A percentile compares a stretch with the other conserved stretches of the same genome.
Evolutionary conservation across 495 filamentous ascomycete species (phyloP).

Genomic region (Talaromyces thailandensis): DNA sequence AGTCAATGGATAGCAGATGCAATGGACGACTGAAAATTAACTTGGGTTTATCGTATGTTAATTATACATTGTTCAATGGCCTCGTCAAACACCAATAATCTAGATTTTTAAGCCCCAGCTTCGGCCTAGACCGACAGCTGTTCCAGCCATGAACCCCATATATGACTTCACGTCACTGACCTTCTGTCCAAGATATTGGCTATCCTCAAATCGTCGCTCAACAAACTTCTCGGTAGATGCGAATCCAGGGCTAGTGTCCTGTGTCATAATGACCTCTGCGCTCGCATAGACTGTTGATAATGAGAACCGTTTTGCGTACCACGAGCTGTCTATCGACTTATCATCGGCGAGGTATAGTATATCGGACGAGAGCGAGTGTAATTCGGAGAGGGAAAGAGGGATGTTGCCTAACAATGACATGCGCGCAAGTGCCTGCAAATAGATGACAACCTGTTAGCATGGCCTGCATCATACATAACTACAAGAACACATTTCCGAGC

Average conservation of each 20-base stretch:
- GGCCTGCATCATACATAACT: not conserved
- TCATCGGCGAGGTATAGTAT: constrained; percentile 82
- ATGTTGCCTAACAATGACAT: constrained; percentile 76
- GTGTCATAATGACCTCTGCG: constrained; percentile 88
- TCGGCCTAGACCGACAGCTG: constrained; percentile 30
- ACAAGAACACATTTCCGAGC: not conserved
- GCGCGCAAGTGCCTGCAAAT: constrained; percentile 65
- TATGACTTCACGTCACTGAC: constrained; percentile 59
- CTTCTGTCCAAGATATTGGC: constrained; percentile 44
- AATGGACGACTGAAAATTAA: not conserved
- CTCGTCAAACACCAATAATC: not conserved
- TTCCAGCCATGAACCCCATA: constrained; percentile 65
- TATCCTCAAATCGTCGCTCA: constrained; percentile 65
- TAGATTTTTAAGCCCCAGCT: constrained; percentile 42
- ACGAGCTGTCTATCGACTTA: constrained; percentile 65
- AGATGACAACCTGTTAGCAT: not conserved
- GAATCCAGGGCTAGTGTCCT: constrained; percentile 59
- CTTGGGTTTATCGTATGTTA: not conserved
- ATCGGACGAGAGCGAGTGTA: constrained; percentile 75
- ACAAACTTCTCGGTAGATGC: constrained; percentile 72
- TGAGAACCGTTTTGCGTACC: constrained; percentile 84
- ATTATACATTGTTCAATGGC: not conserved
- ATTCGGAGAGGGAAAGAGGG: constrained; percentile 66
- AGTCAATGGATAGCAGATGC: not conserved
- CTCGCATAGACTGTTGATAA: constrained; percentile 75